Conservation (phyloP, 2,329 filamentous ascomycete genomes). For the Coleophoma cylindrospora region DNA sequence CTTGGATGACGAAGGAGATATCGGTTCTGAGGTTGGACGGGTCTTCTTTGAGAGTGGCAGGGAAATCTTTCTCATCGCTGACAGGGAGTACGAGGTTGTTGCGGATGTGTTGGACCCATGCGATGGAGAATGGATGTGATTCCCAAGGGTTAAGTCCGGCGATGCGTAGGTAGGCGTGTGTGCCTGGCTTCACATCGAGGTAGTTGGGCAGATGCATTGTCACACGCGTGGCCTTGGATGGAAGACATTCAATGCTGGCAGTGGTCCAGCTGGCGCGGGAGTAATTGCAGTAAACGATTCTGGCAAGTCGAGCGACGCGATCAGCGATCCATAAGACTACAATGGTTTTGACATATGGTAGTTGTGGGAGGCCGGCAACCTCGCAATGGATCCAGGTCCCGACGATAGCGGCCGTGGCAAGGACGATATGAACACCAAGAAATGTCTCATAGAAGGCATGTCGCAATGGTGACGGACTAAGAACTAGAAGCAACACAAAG, state of each 20-base stretch:
- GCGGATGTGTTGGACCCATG: slow-evolving; percentile 58
- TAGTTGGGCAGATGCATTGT: slow-evolving; percentile 66
- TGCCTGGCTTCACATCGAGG: slow-evolving; percentile 62
- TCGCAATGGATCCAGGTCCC: slow-evolving; percentile 77
- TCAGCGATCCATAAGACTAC: slow-evolving; percentile 76
- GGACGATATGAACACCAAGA: slow-evolving; percentile 75
- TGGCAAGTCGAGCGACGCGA: slow-evolving; percentile 56
- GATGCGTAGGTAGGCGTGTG: slow-evolving; percentile 72
- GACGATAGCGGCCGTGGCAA: slow-evolving; percentile 63
- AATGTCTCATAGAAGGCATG: slow-evolving; percentile 98
- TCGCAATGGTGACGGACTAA: slow-evolving; percentile 73
- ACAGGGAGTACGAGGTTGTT: slow-evolving; percentile 18
- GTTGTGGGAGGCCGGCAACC: slow-evolving; percentile 58
- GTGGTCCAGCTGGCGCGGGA: slow-evolving; percentile 47
- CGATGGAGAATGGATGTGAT: slow-evolving; percentile 74
- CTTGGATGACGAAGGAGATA: slow-evolving; percentile 80
- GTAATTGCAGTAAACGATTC: slow-evolving; percentile 63
- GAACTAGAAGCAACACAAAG: slow-evolving; percentile 61
- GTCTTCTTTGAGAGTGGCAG: slow-evolving; percentile 13
- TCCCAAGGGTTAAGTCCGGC: slow-evolving; percentile 62
- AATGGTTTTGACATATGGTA: slow-evolving; percentile 70
- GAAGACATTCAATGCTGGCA: slow-evolving; percentile 62
- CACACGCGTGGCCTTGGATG: slow-evolving; percentile 65
- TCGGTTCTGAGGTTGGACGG: slow-evolving; percentile 42
- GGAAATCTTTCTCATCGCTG: slow-evolving; percentile 28